phyloP scores from a whole-genome alignment of 1,284 basidiomycete species.

The Hemileia vastatrix region DNA sequence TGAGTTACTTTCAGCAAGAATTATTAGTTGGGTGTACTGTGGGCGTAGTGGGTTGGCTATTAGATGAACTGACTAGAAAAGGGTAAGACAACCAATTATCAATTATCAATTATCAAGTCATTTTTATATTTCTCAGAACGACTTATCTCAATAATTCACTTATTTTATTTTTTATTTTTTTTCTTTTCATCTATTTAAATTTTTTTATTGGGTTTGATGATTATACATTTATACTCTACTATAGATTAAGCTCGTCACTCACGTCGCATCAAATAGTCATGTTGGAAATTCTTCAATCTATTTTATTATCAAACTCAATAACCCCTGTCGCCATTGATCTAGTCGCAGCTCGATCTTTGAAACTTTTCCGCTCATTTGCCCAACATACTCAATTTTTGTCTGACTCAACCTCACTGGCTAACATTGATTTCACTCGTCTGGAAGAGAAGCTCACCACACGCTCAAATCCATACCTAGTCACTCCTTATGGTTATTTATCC shows the following conservation, averaged over 20 bases:
- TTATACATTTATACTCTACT: neutral
- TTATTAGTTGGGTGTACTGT: slow-evolving; percentile 14
- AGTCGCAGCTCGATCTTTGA: slow-evolving; percentile 8
- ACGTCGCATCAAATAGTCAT: slow-evolving; percentile 12
- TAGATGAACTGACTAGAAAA: slow-evolving; percentile 10
- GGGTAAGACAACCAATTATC: no score
- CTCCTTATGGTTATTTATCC: slow-evolving; percentile 8
- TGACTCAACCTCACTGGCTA: no score
- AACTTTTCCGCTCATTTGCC: slow-evolving; percentile 7
- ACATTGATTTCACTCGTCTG: slow-evolving; percentile 1
- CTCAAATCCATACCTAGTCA: neutral
- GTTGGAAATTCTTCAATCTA: slow-evolving; percentile 16
- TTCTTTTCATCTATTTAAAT: no score
- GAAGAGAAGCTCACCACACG: slow-evolving; percentile 2
- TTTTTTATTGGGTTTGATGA: neutral
- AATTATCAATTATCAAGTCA: neutral
- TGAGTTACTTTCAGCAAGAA: slow-evolving; percentile 21
- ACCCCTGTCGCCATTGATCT: slow-evolving; percentile 8
- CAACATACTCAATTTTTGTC: no score
- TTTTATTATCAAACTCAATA: slow-evolving; percentile 18
- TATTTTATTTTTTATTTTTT: no score
- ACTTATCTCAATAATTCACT: no score
- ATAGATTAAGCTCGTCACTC: no score
- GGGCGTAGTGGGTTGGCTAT: slow-evolving; percentile 17
- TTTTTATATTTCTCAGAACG: neutral